A percentile compares a stretch with the other conserved stretches of the same genome.
phyloP scores from a whole-genome alignment of 352 stramenopile species.

The Phytopythium delawarense region DNA sequence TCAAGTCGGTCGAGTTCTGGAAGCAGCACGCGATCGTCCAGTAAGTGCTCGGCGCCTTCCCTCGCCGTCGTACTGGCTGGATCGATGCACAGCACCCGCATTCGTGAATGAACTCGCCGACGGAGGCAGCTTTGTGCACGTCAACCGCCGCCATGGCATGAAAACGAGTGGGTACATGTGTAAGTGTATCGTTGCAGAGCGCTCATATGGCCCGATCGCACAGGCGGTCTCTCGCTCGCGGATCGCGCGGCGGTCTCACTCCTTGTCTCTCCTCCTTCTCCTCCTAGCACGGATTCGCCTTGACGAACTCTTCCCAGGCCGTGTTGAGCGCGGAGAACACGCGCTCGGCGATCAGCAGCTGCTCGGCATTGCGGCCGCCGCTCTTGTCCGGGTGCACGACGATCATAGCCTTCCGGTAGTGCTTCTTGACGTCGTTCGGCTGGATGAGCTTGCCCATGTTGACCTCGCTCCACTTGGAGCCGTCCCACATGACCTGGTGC shows the following conservation, averaged over 20 bases:
- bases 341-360: constrained; percentile 88
- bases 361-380: constrained; percentile 76
- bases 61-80: not conserved
- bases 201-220: constrained; percentile 17
- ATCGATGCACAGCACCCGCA: not conserved
- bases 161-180: constrained; percentile 19
- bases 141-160: not conserved
- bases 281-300: constrained; percentile 60
- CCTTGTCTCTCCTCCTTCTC: too few relatives aligned
- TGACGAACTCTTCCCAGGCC: constrained; percentile 86
- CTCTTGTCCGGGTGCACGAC: constrained; percentile 91
- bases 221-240: constrained; percentile 1
- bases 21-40: constrained; percentile 80
- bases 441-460: constrained; percentile 91
- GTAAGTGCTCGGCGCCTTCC: constrained; percentile 27
- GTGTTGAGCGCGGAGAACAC: constrained; percentile 90
- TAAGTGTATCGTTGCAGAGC: constrained; percentile 26
- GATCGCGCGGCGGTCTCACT: not conserved
- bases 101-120: not conserved
- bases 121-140: not conserved
- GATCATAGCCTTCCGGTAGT: constrained; percentile 91
- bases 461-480: constrained; percentile 83
- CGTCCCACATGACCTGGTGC: constrained; percentile 90
- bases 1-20: constrained; percentile 88
- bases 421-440: constrained; percentile 88